These are phyloP conservation scores for Lophium mytilinum DNA, from an alignment of 495 filamentous ascomycete genomes.

Conservation along the genomic window DNA sequence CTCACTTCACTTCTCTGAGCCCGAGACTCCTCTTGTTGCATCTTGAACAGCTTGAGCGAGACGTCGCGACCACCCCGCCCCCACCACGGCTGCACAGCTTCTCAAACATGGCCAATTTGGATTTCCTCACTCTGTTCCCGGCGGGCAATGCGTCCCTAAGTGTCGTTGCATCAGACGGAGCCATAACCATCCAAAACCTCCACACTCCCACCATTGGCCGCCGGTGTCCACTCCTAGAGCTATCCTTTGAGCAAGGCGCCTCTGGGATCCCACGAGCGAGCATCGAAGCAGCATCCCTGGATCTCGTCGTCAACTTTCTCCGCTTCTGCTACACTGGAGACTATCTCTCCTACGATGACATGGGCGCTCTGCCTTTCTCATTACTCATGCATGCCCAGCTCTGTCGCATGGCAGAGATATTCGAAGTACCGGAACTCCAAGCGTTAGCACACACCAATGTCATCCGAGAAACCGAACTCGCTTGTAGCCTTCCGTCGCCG, in stretches of 20 bases:
- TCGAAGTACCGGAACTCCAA: conserved; percentile 25
- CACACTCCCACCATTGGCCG: conserved; percentile 15
- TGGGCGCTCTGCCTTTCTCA: conserved; percentile 10
- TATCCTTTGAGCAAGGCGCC: conserved; percentile 23
- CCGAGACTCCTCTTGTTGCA: too few relatives aligned
- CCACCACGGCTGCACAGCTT: too few relatives aligned
- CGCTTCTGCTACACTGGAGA: conserved; percentile 28
- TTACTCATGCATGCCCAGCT: conserved; percentile 28
- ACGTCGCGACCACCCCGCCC: too few relatives aligned
- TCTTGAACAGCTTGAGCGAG: too few relatives aligned
- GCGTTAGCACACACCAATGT: conserved; percentile 24
- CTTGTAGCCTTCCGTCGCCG: conserved; percentile 19
- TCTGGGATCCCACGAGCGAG: conserved; percentile 4
- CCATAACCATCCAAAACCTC: conserved; percentile 18
- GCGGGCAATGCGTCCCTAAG: conserved; percentile 20
- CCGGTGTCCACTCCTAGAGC: conserved; percentile 24
- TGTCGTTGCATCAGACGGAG: conserved; percentile 14
- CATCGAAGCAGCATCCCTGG: conserved; percentile 19
- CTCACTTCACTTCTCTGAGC: too few relatives aligned
- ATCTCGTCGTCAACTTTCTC: conserved; percentile 26
- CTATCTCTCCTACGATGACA: conserved; percentile 16
- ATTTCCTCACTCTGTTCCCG: conserved; percentile 6
- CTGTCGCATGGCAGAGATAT: conserved; percentile 28
- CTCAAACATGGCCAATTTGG: conserved; percentile 7
- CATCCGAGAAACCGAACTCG: conserved; percentile 24